These are phyloP conservation scores for Penicillium waksmanii DNA, from an alignment of 495 filamentous ascomycete genomes.

Conservation along the genomic window DNA sequence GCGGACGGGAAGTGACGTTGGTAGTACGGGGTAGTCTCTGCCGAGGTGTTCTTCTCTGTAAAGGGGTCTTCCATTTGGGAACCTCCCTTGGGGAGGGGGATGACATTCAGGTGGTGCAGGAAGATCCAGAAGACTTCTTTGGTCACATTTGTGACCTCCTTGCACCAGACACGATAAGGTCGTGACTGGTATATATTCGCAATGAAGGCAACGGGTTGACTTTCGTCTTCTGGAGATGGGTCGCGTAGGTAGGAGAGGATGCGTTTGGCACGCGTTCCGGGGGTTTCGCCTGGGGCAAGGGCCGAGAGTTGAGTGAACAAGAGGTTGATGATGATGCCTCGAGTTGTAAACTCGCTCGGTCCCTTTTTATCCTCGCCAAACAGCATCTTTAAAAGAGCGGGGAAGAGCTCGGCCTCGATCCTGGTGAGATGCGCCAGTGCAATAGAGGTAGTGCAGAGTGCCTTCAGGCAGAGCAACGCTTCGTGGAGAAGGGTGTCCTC, in stretches of 20 bases:
- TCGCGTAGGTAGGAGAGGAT: constrained; percentile 82
- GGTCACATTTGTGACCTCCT: constrained; percentile 86
- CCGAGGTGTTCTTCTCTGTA: constrained; percentile 20
- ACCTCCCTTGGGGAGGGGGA: constrained; percentile 54
- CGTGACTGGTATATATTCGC: constrained; percentile 83
- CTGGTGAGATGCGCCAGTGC: constrained; percentile 79
- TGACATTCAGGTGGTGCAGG: constrained; percentile 87
- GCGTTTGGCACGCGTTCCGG: constrained; percentile 60
- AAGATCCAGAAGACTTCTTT: constrained; percentile 99
- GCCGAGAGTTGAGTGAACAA: constrained; percentile 82
- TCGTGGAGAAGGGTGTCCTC: constrained; percentile 93
- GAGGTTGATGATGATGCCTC: constrained; percentile 82
- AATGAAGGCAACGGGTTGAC: constrained; percentile 81
- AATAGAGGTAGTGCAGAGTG: constrained; percentile 85
- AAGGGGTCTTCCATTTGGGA: constrained; percentile 34
- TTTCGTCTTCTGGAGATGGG: constrained; percentile 72
- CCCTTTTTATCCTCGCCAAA: constrained; percentile 98
- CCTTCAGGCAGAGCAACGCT: constrained; percentile 90
- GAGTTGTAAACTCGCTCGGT: constrained; percentile 92
- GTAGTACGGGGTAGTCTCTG: constrained; percentile 24
- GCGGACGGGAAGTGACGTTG: constrained; percentile 82
- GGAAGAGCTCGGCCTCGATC: constrained; percentile 82
- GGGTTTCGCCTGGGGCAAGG: constrained; percentile 51
- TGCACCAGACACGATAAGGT: constrained; percentile 92
- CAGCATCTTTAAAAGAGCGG: constrained; percentile 81